phyloP scores from a whole-genome alignment of 2,329 filamentous ascomycete genomes.

The Paradendryphiella salina region DNA sequence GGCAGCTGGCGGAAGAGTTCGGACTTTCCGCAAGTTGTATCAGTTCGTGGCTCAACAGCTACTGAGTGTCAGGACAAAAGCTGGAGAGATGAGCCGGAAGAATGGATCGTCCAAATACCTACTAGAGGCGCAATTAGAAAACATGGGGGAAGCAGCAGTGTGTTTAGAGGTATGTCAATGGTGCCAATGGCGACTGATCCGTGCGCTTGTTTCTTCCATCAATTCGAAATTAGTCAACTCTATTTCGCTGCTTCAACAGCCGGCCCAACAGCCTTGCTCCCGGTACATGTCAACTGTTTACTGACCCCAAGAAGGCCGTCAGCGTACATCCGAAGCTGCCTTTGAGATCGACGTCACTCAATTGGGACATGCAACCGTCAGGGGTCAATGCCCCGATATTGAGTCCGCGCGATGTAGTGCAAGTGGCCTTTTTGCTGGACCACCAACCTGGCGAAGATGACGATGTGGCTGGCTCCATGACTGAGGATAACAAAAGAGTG shows the following conservation, averaged over 20 bases:
- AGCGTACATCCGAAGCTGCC: constrained; percentile 55
- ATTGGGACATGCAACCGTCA: constrained; percentile 55
- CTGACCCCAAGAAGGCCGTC: constrained; percentile 40
- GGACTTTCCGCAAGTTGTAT: constrained; percentile 93
- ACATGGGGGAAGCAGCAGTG: constrained; percentile 82
- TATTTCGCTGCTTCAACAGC: constrained; percentile 9
- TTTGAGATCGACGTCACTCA: constrained; percentile 59
- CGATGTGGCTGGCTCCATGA: constrained; percentile 44
- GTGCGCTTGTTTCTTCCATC: constrained; percentile 17
- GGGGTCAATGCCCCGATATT: constrained; percentile 53
- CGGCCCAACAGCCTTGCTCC: constrained; percentile 13
- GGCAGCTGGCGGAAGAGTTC: constrained; percentile 63
- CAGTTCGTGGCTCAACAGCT: constrained; percentile 93
- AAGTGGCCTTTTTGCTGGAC: constrained; percentile 66
- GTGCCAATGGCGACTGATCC: constrained; percentile 3
- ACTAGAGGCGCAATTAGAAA: constrained; percentile 93
- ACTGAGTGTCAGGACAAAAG: constrained; percentile 87
- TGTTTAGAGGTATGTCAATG: constrained; percentile 65
- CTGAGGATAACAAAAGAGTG: constrained; percentile 56
- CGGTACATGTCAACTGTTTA: constrained; percentile 7
- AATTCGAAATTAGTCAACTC: constrained; percentile 15
- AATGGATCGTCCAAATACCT: constrained; percentile 62
- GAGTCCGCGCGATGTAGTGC: constrained; percentile 65
- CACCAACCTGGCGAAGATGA: constrained; percentile 55
- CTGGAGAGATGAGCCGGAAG: constrained; percentile 62